Base-by-base conservation (phyloP, 768 basidiomycete species). In the Chlorophyllum brunneum region DNA sequence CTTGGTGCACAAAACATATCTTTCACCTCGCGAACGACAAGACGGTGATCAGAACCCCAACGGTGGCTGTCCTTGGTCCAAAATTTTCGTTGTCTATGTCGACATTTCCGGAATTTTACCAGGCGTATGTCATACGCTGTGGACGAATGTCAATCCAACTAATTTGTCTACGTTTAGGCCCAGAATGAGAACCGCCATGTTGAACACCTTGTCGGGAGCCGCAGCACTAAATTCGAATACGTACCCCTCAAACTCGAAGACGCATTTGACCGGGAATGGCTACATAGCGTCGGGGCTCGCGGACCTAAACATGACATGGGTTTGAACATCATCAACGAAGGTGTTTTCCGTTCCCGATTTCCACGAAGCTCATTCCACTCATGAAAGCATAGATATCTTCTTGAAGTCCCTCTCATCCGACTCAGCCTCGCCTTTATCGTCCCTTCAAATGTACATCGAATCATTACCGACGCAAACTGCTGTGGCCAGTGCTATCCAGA, bases 391-490 rank as follows among this genome's bases (percentile, higher is more conserved):
- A 74, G 72, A 70, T 36, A 64, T 74, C 1, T 58, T 65, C 13
- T 44, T 73, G 30, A 63, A 61, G 7, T 51, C 56, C 20, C 57
- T 63, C 9, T 63, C 67, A 29, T 48, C 57, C 16, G 20, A 43
- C 6, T 55, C 70, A 64, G 37, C 58, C 55, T 27, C 67, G 48
- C 53, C 72, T 38, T 36, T 59, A 7, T 49, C 48, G n/a, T 60
- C 64, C 56, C 60, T 78, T 66, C 77, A 67, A 24, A 62, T 68
- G 7, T 88, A 84, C 61, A 71, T 93, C 1, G 68, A 73, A 6
- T 79, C 83, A 2, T 73, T 92, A 2, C 90, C 91, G 1, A 91
- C 90, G 0, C 79, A 80, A 52, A 90, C 89, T 0, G 87, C 88
- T 13, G 65, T 85, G 31, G 72, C 77, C 4, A 78, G 69, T 24